Evolutionary conservation across 192 early-diverging fungal species (phyloP), one percentile per base, ranked within the genome.

Genomic region (Paraglomus occultum): DNA sequence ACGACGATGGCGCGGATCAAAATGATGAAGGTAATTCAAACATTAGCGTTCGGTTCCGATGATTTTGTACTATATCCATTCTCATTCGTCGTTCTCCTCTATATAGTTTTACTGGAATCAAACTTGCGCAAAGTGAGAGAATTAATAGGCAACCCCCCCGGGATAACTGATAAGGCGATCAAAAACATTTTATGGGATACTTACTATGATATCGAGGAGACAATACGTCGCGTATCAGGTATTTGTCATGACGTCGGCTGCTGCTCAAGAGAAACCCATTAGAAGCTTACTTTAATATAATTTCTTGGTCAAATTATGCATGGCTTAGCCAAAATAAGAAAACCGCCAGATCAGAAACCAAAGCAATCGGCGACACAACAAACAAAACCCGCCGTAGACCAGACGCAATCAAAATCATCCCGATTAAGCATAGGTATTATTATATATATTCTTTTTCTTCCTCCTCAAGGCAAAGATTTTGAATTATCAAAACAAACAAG

Each of bases 221-320:
- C 92, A 1, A 76, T 91, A 23, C 83, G 85, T 40, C 88, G 81
- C 74, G 77, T 92, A 17, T 76, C 84, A 18, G 89, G 92, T 93
- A 86, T 40, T 1, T 42, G 17, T 23, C 39, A 22, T 50, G n/a
- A 18, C 69, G 43, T 58, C 10, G 50, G 39, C 40, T 31, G 52
- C 8, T 39, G 42, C 8, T 12, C 44, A 49, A 8, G 61, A 47
- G 47, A 42, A 67, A 8, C 43, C 2, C 11, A 51, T 47, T 58
- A n/a, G 18, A 43, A 55, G 45, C 10, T 15, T 55, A 51, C 39
- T 48, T 12, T 51, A 70, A n/a, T 67, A 57, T 48, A 17, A 12
- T 47, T 39, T 44, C 51, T n/a, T 14, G 57, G 67, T 46, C 12
- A 15, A 68, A 45, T 1, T 43, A 31, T 42, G 57, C 45, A 54